Percentiles rank a stretch among this genome's conserved stretches.
Evolutionary conservation across 805 yeast genomes (phyloP).

Genomic region (Zygosaccharomyces lentus): DNA sequence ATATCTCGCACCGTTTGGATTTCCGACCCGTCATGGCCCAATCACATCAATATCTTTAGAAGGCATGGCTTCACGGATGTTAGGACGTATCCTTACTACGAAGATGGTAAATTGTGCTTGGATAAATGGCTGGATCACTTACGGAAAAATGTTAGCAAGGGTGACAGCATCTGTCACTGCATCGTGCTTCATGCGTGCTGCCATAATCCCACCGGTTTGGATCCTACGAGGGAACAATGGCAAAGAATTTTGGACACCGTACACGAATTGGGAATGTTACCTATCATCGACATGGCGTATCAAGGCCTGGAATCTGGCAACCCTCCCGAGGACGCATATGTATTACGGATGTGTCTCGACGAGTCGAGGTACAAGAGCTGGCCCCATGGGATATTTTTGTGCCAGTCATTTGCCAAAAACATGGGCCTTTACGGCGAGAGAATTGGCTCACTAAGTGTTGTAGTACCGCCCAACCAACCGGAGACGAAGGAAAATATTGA

Average conservation of each 20-base stretch:
- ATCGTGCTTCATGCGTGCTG: constrained; percentile 89
- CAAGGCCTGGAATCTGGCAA: constrained; percentile 91
- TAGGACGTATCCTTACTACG: constrained; percentile 68
- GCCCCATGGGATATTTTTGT: constrained; percentile 52
- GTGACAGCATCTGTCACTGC: constrained; percentile 14
- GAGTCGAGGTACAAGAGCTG: constrained; percentile 35
- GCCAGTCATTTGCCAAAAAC: constrained; percentile 92
- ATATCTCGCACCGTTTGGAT: constrained; percentile 49
- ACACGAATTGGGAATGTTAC: constrained; percentile 55
- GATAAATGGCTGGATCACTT: constrained; percentile 60
- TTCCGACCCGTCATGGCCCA: constrained; percentile 94
- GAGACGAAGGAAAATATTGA: constrained; percentile 50
- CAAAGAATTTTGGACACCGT: constrained; percentile 61
- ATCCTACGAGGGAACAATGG: constrained; percentile 81
- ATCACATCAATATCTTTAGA: constrained; percentile 75
- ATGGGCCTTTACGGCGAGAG: constrained; percentile 94
- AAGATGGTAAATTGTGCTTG: constrained; percentile 64
- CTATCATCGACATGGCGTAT: constrained; percentile 87
- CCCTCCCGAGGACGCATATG: constrained; percentile 64
- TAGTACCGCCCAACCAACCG: constrained; percentile 52
- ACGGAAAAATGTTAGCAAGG: constrained; percentile 10
- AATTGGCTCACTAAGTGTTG: constrained; percentile 68
- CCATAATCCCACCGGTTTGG: constrained; percentile 95
- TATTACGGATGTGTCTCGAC: constrained; percentile 39
- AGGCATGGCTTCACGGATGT: constrained; percentile 60